Evolutionary conservation across 1,284 basidiomycete genomes (phyloP), one percentile per base, ranked within the genome.

Genomic region (Microbotryum intermedium): DNA sequence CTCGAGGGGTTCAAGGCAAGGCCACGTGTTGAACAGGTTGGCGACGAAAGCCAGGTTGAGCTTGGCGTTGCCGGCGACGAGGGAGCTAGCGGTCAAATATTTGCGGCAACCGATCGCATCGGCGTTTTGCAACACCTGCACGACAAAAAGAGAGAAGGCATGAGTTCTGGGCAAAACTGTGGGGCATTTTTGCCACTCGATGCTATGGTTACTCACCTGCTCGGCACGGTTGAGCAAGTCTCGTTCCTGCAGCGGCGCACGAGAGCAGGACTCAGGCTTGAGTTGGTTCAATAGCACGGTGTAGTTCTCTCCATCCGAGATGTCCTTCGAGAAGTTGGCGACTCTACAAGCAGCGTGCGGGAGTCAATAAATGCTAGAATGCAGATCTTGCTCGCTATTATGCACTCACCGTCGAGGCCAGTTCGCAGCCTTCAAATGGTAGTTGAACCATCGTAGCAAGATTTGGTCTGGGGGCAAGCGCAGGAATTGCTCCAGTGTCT

Each of bases 11-110:
- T 83, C 92, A 30, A 94, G 84, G 0, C 91, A 88, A 0, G 94
- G 94, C 78, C 90, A 87, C 2, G 90, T 97, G 80, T 98, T 98
- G 84, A 98, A 98, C 57, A 98, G 82, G 46, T 58, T 53, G 51
- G 95, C 94, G 58, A 97, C 94, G 74, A 97, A 98, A 5, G 95
- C 94, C 62, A 98, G 85, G 77, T 98, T 98, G 51, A 98, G 82
- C 73, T 94, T 92, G n/a, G 92, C 92, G 75, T 98, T 98, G 21
- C 95, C 94, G 6, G 90, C 79, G 25, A 97, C 83, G 68, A 98
- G 85, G 20, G 93, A 88, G 25, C 89, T 86, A 0, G 90, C 84
- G 0, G 94, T 94, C 34, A 98, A 81, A 79, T 95, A 98, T 74
- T 97, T 95, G 67, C 93, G 83, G 78, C 94, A 97, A 26, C 89